phyloP scores from a whole-genome alignment of 148 eudicot species.

The Rheum nobile region DNA sequence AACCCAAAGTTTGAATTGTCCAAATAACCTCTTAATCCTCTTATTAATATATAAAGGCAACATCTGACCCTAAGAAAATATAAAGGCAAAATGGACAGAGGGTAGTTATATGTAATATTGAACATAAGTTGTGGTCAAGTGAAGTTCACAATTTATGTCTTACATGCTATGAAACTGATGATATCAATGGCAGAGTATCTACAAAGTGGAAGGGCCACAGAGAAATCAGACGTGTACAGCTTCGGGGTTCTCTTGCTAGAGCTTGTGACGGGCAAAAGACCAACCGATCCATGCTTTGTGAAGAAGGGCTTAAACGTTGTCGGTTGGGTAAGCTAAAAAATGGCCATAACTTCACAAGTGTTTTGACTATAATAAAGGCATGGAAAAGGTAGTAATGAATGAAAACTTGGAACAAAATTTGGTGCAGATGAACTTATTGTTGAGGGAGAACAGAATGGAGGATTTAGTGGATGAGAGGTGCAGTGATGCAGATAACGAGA shows the following conservation, averaged over 20 bases:
- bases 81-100: too few relatives aligned
- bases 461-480: slow-evolving; percentile 67
- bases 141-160: too few relatives aligned
- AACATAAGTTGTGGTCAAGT: too few relatives aligned
- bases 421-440: slow-evolving; percentile 60
- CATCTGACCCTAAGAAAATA: too few relatives aligned
- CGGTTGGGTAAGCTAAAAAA: slow-evolving; percentile 60
- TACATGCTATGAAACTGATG: too few relatives aligned
- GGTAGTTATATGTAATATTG: too few relatives aligned
- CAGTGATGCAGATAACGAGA: slow-evolving; percentile 48
- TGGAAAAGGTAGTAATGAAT: not conserved
- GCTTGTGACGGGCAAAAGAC: slow-evolving; percentile 88
- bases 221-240: slow-evolving; percentile 89
- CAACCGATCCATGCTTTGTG: slow-evolving; percentile 78
- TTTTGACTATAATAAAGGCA: not conserved
- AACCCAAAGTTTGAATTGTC: too few relatives aligned
- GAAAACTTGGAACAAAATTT: not conserved
- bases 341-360: not conserved
- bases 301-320: slow-evolving; percentile 78
- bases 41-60: too few relatives aligned
- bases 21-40: too few relatives aligned
- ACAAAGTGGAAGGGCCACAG: slow-evolving; percentile 93
- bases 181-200: slow-evolving; percentile 59
- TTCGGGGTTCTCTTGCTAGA: slow-evolving; percentile 87
- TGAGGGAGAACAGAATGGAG: slow-evolving; percentile 43